Conservation (phyloP, 805 yeast species). For the Ascoidea tarda region DNA sequence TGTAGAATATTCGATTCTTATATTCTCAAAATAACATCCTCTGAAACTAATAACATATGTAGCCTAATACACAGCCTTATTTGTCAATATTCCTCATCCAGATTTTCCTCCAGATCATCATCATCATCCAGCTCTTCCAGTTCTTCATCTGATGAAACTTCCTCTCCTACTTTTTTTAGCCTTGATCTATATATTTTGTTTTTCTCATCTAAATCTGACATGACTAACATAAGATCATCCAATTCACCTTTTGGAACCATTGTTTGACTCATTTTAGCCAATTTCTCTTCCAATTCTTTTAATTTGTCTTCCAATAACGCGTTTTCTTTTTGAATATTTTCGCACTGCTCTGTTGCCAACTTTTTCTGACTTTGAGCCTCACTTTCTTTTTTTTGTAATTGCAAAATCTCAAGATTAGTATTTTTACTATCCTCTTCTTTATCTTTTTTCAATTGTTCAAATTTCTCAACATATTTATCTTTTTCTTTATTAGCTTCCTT, state of each 20-base stretch:
- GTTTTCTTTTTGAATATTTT: conserved; percentile 1
- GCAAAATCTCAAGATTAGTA: conserved; percentile 12
- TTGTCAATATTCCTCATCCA: no score
- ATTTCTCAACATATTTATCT: not conserved
- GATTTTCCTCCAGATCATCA: conserved; percentile 7
- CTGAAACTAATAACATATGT: no score
- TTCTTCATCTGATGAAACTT: conserved; percentile 16
- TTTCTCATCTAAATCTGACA: conserved; percentile 51
- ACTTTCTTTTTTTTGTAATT: conserved; percentile 4
- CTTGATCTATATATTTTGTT: conserved; percentile 31
- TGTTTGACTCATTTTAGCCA: not conserved
- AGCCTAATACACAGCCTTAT: no score
- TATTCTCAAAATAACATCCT: no score
- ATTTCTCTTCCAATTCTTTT: not conserved
- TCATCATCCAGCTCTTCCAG: conserved; percentile 26
- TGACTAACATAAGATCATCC: conserved; percentile 49
- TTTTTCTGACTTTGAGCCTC: not conserved
- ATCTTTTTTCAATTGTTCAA: not conserved
- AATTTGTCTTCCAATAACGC: not conserved
- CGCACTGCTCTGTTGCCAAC: not conserved
- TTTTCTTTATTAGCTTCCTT: conserved; percentile 2
- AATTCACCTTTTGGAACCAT: conserved; percentile 33
- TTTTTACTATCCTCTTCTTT: not conserved
- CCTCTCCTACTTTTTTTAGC: conserved; percentile 30
- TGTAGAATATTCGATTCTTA: no score